Percentiles rank a stretch among this genome's conserved stretches.
Conservation (phyloP, 495 filamentous ascomycete species). For the Diplogelasinospora grovesii region DNA sequence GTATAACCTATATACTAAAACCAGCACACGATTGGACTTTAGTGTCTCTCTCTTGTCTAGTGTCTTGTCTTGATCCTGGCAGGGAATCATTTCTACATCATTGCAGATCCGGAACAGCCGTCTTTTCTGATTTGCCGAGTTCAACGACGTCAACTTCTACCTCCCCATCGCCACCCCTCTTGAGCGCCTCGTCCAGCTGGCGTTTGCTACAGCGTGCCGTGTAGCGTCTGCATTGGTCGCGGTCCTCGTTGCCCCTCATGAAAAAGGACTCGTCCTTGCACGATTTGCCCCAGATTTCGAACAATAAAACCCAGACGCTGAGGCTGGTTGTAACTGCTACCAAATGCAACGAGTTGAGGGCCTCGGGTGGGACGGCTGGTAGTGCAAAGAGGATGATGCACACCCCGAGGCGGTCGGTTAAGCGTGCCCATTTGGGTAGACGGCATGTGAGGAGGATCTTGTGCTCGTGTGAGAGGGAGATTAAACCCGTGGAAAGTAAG, state of each 20-base stretch:
- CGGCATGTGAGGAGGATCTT: slow-evolving; percentile 30
- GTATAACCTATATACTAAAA: too few relatives aligned
- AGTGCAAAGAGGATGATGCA: slow-evolving; percentile 42
- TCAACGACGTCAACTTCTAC: slow-evolving; percentile 33
- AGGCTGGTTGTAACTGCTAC: slow-evolving; percentile 44
- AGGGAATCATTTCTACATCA: too few relatives aligned
- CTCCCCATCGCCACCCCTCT: slow-evolving; percentile 6
- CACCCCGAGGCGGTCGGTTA: slow-evolving; percentile 41
- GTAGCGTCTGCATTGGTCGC: too few relatives aligned
- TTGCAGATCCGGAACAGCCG: slow-evolving; percentile 7
- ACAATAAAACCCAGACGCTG: slow-evolving; percentile 35
- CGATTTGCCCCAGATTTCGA: slow-evolving; percentile 47
- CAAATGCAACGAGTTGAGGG: slow-evolving; percentile 42
- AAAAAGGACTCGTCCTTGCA: slow-evolving; percentile 39
- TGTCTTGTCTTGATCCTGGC: too few relatives aligned
- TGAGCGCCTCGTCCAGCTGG: slow-evolving; percentile 29
- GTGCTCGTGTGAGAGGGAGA: slow-evolving; percentile 22
- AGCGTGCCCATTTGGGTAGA: slow-evolving; percentile 38
- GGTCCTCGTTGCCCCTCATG: slow-evolving; percentile 8
- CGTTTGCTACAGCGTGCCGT: slow-evolving; percentile 29
- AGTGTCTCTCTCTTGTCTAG: too few relatives aligned
- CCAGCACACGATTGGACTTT: too few relatives aligned
- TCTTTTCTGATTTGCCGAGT: slow-evolving; percentile 25
- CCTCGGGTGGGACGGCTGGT: slow-evolving; percentile 30
- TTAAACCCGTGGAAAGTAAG: slow-evolving; percentile 39